Percentiles rank a stretch among this genome's conserved stretches.
Conservation (phyloP, 257 asterid species). For the Solanum gandarillasii region DNA sequence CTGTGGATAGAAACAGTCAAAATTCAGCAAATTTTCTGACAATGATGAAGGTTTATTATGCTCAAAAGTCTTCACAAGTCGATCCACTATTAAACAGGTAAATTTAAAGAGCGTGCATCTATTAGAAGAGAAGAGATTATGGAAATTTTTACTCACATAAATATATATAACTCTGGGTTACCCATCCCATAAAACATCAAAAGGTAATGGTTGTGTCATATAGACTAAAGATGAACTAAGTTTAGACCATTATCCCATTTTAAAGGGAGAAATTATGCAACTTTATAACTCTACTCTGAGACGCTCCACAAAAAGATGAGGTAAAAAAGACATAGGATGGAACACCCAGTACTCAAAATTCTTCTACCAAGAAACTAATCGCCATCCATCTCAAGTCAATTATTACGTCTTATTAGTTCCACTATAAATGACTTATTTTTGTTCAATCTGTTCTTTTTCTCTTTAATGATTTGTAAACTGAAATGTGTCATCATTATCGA, state of each 20-base stretch:
- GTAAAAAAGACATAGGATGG: neutral
- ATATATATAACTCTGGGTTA: neutral
- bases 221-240: neutral
- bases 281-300: neutral
- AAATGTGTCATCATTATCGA: neutral
- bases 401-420: neutral
- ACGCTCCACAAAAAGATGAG: neutral
- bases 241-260: neutral
- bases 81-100: neutral
- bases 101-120: neutral
- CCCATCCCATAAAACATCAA: neutral
- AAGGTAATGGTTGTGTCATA: neutral
- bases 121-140: neutral
- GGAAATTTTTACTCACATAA: neutral
- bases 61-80: neutral
- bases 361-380: neutral
- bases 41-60: neutral
- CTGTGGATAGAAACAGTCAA: conserved; percentile 29
- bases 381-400: neutral
- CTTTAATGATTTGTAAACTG: neutral
- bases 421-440: neutral
- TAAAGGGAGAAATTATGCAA: neutral
- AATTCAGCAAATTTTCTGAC: neutral
- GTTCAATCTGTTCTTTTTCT: neutral
- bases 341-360: neutral